Percentiles rank a stretch among this genome's conserved stretches.
Conservation (phyloP, 805 yeast species). For the Wickerhamiella hasegawae region DNA sequence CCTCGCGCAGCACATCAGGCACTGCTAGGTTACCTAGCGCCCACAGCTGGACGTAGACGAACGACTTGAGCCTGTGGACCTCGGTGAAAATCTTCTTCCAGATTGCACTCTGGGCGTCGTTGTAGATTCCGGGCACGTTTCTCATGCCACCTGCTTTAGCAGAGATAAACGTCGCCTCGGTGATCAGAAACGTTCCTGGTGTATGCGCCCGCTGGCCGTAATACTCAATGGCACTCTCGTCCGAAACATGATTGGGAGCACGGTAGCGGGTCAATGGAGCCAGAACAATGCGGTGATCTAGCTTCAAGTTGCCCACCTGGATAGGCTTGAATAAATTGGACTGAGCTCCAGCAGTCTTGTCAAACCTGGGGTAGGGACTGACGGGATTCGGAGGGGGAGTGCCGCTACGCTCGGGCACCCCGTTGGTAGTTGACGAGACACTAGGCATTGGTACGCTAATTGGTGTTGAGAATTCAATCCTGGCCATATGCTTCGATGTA, state of each 20-base stretch:
- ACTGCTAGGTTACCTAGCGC: slow-evolving; percentile 30
- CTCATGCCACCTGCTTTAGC: slow-evolving; percentile 26
- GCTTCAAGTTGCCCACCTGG: slow-evolving; percentile 21
- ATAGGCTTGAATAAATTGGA: slow-evolving; percentile 22
- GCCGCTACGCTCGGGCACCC: too few species aligned
- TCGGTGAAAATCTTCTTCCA: slow-evolving; percentile 28
- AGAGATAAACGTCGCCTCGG: slow-evolving; percentile 40
- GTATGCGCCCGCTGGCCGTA: slow-evolving; percentile 38
- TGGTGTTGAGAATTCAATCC: too few species aligned
- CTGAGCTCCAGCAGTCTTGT: too few species aligned
- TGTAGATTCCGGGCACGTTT: slow-evolving; percentile 18
- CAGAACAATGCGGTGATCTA: slow-evolving; percentile 27
- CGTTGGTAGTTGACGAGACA: too few species aligned
- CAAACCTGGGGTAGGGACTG: too few species aligned
- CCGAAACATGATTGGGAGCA: slow-evolving; percentile 24
- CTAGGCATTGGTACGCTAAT: too few species aligned
- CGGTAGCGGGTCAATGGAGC: slow-evolving; percentile 40
- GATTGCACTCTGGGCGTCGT: slow-evolving; percentile 17
- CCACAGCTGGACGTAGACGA: slow-evolving; percentile 30
- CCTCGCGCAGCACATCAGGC: slow-evolving; percentile 24
- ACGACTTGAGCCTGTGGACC: slow-evolving; percentile 30
- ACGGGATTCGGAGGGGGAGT: too few species aligned
- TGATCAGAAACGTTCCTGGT: slow-evolving; percentile 41
- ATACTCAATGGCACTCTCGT: slow-evolving; percentile 32
- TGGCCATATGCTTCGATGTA: too few species aligned